phyloP scores from a whole-genome alignment of 257 asterid species.

The Lantana camara region DNA sequence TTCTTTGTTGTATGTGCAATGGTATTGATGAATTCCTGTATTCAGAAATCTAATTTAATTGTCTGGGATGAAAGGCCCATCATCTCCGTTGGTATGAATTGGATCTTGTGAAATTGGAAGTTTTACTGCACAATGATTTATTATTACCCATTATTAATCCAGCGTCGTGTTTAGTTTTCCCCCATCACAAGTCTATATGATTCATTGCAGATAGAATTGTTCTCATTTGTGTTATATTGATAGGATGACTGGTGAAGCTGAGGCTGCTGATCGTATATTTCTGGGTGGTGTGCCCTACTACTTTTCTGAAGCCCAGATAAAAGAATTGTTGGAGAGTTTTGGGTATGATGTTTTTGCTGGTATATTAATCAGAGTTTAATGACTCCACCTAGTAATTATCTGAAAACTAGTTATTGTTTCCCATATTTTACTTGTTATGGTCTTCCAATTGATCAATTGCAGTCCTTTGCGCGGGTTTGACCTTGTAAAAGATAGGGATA shows the following conservation, averaged over 20 bases:
- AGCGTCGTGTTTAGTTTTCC: constrained; percentile 11
- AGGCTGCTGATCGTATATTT: constrained; percentile 59
- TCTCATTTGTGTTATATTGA: constrained; percentile 26
- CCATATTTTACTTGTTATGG: constrained; percentile 13
- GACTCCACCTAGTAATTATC: constrained; percentile 10
- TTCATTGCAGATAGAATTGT: constrained; percentile 9
- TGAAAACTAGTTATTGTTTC: constrained; percentile 19
- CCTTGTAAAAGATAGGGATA: constrained; percentile 65
- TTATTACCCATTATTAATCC: background rate
- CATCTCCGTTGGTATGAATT: background rate
- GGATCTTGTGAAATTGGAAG: background rate
- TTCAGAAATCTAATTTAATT: constrained; percentile 11
- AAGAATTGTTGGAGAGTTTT: constrained; percentile 57
- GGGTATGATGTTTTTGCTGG: constrained; percentile 39
- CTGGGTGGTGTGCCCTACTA: constrained; percentile 68
- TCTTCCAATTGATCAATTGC: constrained; percentile 26
- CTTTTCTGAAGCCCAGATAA: constrained; percentile 58
- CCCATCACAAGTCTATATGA: background rate
- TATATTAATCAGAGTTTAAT: background rate
- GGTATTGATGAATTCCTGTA: constrained; percentile 10
- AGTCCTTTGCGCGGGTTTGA: constrained; percentile 61
- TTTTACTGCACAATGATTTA: background rate
- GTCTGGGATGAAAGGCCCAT: background rate
- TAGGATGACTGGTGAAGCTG: constrained; percentile 52
- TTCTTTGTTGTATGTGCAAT: background rate